phyloP scores from a whole-genome alignment of 2,329 filamentous ascomycete species.

The Sarocladiaceae sp. region DNA sequence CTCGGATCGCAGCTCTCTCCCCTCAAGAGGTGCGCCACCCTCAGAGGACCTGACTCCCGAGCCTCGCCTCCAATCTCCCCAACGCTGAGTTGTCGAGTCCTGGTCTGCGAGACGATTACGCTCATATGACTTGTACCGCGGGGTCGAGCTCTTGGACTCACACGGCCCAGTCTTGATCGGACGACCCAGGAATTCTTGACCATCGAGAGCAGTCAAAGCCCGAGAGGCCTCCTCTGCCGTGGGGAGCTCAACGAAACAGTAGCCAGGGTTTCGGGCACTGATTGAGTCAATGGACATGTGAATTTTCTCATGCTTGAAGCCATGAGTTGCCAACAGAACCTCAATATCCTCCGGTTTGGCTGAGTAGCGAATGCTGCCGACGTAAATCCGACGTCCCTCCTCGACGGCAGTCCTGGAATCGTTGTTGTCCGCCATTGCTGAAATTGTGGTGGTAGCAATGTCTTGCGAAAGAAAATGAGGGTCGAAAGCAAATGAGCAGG shows the following conservation, averaged over 20 bases:
- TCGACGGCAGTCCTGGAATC: background rate
- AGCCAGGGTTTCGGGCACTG: slow-evolving; percentile 65
- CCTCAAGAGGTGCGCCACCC: slow-evolving; percentile 11
- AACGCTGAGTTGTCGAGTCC: slow-evolving; percentile 30
- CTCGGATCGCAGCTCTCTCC: slow-evolving; percentile 12
- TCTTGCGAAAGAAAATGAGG: slow-evolving; percentile 1
- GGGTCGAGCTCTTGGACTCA: slow-evolving; percentile 41
- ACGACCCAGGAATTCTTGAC: slow-evolving; percentile 49
- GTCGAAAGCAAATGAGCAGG: background rate
- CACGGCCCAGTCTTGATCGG: slow-evolving; percentile 62
- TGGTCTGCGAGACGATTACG: slow-evolving; percentile 12
- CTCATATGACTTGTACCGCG: slow-evolving; percentile 5
- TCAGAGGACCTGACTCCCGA: slow-evolving; percentile 21
- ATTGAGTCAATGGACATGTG: slow-evolving; percentile 57
- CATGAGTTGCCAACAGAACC: slow-evolving; percentile 43
- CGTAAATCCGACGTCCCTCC: slow-evolving; percentile 13
- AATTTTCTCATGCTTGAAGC: slow-evolving; percentile 14
- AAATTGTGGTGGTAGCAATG: background rate
- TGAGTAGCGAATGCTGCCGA: slow-evolving; percentile 52
- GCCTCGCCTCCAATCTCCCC: slow-evolving; percentile 38
- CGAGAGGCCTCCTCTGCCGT: slow-evolving; percentile 9
- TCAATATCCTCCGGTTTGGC: slow-evolving; percentile 55
- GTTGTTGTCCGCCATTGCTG: background rate
- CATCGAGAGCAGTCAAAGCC: slow-evolving; percentile 9
- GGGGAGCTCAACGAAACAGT: slow-evolving; percentile 53